Percentiles rank a stretch among this genome's conserved stretches.
Evolutionary conservation across 2,329 filamentous ascomycete genomes (phyloP).

Genomic region (Malbranchea zuffiana): DNA sequence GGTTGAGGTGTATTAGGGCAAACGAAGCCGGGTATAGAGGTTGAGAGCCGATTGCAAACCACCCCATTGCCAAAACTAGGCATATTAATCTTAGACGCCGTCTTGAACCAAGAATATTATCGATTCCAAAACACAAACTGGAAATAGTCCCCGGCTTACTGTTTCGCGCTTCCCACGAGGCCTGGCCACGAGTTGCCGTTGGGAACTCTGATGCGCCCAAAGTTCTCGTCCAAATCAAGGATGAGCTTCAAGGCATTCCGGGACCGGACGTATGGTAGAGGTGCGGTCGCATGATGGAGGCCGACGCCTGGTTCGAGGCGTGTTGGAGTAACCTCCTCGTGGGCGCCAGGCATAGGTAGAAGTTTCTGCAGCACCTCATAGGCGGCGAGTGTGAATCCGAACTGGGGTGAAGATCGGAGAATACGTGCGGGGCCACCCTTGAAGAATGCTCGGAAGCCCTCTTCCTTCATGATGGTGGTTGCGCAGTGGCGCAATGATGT

Average conservation of each 20-base stretch:
- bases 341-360: slow-evolving; percentile 64
- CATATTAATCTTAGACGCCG: too few species aligned
- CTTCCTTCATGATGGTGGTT: slow-evolving; percentile 70
- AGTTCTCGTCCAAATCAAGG: slow-evolving; percentile 85
- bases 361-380: slow-evolving; percentile 82
- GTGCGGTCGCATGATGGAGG: slow-evolving; percentile 52
- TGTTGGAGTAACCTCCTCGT: slow-evolving; percentile 43
- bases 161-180: slow-evolving; percentile 10
- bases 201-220: slow-evolving; percentile 61
- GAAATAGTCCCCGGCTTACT: slow-evolving; percentile 6
- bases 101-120: too few species aligned
- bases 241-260: slow-evolving; percentile 93
- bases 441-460: slow-evolving; percentile 95
- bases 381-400: slow-evolving; percentile 90
- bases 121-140: too few species aligned
- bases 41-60: too few species aligned
- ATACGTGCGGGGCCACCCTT: slow-evolving; percentile 96
- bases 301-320: slow-evolving; percentile 54
- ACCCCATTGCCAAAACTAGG: too few species aligned
- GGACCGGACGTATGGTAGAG: slow-evolving; percentile 58
- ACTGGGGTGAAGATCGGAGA: slow-evolving; percentile 87
- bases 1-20: too few species aligned
- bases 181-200: slow-evolving; percentile 20
- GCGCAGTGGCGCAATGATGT: slow-evolving; percentile 79
- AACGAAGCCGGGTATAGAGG: too few species aligned